phyloP scores from a whole-genome alignment of 2,329 filamentous ascomycete genomes.

The Fusarium denticulatum region DNA sequence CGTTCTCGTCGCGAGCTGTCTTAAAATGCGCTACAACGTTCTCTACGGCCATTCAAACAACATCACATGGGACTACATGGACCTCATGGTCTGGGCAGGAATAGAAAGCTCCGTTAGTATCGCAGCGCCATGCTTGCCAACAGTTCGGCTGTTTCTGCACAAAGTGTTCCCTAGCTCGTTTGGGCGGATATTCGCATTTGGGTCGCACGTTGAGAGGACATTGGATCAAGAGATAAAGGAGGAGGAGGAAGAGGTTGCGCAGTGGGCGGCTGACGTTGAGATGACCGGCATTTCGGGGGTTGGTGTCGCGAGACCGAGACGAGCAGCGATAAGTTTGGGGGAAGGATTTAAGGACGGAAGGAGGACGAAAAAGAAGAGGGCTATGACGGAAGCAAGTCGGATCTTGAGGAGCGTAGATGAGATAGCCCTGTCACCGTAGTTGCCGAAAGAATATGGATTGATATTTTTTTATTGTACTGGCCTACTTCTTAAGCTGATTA shows the following conservation, averaged over 20 bases:
- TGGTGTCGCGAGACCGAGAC: neutral
- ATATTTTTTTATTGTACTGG: no score
- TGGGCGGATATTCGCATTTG: conserved; percentile 12
- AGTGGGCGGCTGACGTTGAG: conserved; percentile 5
- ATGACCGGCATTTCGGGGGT: neutral
- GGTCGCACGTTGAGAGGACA: neutral
- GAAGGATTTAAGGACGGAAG: neutral
- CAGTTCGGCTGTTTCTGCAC: conserved; percentile 3
- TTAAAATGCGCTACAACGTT: conserved; percentile 21
- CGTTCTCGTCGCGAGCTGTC: conserved; percentile 7
- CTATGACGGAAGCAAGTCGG: conserved; percentile 8
- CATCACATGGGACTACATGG: conserved; percentile 20
- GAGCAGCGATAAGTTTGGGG: neutral
- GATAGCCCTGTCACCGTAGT: neutral
- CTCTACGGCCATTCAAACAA: conserved; percentile 10
- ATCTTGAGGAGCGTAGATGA: conserved; percentile 20
- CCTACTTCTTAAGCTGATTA: neutral
- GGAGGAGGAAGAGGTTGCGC: conserved; percentile 7
- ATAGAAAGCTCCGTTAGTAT: conserved; percentile 17
- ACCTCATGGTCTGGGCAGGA: conserved; percentile 10
- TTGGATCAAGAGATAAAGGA: conserved; percentile 15
- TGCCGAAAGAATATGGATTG: neutral
- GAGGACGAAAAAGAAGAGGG: neutral
- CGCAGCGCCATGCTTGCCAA: conserved; percentile 1
- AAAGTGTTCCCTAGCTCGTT: conserved; percentile 4